Conservation (phyloP, 768 basidiomycete genomes). For the Collybia sordida region DNA sequence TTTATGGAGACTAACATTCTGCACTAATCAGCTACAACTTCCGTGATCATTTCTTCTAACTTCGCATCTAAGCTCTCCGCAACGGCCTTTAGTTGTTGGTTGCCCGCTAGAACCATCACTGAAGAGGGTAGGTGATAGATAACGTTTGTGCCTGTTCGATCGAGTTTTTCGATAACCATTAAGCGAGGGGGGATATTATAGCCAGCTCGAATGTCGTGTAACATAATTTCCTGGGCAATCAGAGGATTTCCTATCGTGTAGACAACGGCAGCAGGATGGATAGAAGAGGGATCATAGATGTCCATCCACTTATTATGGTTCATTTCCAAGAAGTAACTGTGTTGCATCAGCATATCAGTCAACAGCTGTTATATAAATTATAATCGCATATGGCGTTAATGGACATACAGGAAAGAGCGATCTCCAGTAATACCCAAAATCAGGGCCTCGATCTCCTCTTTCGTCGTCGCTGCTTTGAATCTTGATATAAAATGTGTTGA, state of each 20-base stretch:
- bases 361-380: background rate
- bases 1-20: too few relatives aligned
- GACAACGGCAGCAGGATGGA: constrained; percentile 29
- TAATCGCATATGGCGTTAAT: too few relatives aligned
- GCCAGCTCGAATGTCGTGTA: constrained; percentile 25
- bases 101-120: constrained; percentile 19
- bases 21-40: background rate
- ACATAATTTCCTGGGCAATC: constrained; percentile 32
- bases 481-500: constrained; percentile 23
- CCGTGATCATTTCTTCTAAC: constrained; percentile 6
- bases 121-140: constrained; percentile 36
- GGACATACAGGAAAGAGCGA: constrained; percentile 45
- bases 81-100: constrained; percentile 17
- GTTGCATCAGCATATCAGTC: background rate
- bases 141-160: constrained; percentile 24
- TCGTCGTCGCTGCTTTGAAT: constrained; percentile 24
- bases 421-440: constrained; percentile 29
- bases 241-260: constrained; percentile 42
- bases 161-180: constrained; percentile 27
- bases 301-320: constrained; percentile 36
- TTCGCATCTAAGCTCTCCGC: constrained; percentile 21
- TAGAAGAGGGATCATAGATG: constrained; percentile 21
- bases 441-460: constrained; percentile 34
- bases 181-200: constrained; percentile 34
- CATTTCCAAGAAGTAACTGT: constrained; percentile 42